Base-by-base conservation (phyloP, 208 protist species). In the Acanthamoeba quina region DNA sequence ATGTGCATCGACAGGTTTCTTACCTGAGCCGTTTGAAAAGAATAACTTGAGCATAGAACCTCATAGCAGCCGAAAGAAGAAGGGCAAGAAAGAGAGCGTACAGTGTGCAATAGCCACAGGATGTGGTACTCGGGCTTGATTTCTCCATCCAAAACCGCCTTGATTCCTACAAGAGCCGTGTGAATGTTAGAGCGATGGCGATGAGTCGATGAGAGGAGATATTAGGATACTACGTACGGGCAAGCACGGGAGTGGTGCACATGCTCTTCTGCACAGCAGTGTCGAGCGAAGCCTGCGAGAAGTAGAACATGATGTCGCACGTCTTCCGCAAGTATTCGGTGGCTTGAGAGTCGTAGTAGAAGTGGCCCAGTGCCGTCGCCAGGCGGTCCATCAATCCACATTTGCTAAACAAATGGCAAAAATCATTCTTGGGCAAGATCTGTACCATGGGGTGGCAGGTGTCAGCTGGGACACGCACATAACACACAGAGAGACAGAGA, bases 391-490 rank as follows among this genome's bases (percentile, higher is more conserved):
- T 80, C 4, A 97, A 37, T 10, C 94, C 90, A 41, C 68, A 88
- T 58, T 96, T 96, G 21, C 80, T 54, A 89, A 97, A 96, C 60
- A 97, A 52, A 34, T 95, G 86, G 62, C 94, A 95, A 94, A 97
- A 97, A 83, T 97, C 96, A 93, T 96, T 97, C 66, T 96, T 96
- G 31, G 96, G 96, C 68, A 93, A 83, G 44, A 93, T 93, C 90
- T 93, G 64, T 31, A 74, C 7, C 5, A 68, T n/a, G 47, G 56
- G 72, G 34, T 37, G 37, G 2, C 24, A 21, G 6, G 44, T 21
- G 82, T 21, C 1, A 89, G 82, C 13, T 26, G 29, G 15, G 9
- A 66, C 41, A 86, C 24, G 52, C 37, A 58, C 47, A 62, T 54
- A 64, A 29, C 41, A 44, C 19, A 21, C 13, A 60, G 26, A 88